Evolutionary conservation across 2,329 filamentous ascomycete species (phyloP), one percentile per base, ranked within the genome.

Genomic region (Hypomyces perniciosus): DNA sequence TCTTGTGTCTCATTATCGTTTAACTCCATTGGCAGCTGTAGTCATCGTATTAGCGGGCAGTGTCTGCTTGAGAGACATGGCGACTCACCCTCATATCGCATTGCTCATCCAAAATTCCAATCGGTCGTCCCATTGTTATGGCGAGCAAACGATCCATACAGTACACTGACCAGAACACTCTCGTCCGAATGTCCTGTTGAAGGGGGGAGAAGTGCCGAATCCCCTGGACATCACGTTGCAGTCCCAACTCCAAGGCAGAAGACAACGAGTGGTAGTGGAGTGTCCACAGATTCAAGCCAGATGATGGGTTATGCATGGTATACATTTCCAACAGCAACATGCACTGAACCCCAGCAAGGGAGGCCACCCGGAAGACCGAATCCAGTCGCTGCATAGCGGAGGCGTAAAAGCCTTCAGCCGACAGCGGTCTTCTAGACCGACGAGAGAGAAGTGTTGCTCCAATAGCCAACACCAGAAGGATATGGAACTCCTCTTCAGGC

Each of bases 121-220:
- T 77, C 0, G 78, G 78, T 1, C 78, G 67, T 0, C 78, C 78
- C 75, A 81, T 77, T 63, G 78, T 79, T 0, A 76, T 81, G 3
- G 73, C 73, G 33, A 80, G 66, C 0, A 69, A 72, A 10, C 78
- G 68, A 50, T 81, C 77, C 4, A 81, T 65, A 0, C 67, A 73
- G 28, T 77, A 76, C 4, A 77, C 72, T 0, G 75, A 72, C 78
- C 77, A 81, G 44, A 81, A 80, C 4, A 79, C 70, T 2, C 77
- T 65, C 0, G 75, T 77, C n/a, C 78, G 65, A 69, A 79, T 74
- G 54, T 81, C 77, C 38, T 78, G 75, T 6, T 77, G 71, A 1
- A 79, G 54, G 0, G 75, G 54, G 0, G 75, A 73, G 2, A 80
- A 68, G 0, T 65, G 73, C 0, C 64, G 62, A 0, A 67, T 68